Evolutionary conservation across 1,139 yeast species (phyloP), one percentile per base, ranked within the genome.

Genomic region (Tardiomyces digboiensis): DNA sequence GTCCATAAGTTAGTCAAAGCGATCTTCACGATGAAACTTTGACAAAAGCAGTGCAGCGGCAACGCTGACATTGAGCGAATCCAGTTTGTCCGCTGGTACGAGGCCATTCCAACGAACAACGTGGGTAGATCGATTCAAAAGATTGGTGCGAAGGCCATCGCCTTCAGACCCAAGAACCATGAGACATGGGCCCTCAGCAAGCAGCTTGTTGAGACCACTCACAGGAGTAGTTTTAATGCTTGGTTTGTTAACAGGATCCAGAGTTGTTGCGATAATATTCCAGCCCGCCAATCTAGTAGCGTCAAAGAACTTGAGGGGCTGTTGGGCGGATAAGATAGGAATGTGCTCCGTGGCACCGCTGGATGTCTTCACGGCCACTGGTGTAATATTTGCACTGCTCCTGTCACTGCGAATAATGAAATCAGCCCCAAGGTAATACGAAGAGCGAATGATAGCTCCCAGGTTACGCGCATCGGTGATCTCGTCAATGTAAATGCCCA

Each of bases 381-480:
- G 87, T 0, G 87, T 78, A 49, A 88, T 61, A 21, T 80, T 74
- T 1, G 96, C 87, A 52, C 86, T 76, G 57, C 85, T 82, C 49
- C 74, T 76, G 39, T 75, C 77, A 2, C 95, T 83, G 42, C 83
- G 66, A 2, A 84, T 76, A 13, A 88, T 67, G 54, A 86, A 84
- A 61, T 88, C 96, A 1, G 75, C 95, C 2, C 97, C 97, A 38
- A 88, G 69, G 61, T 74, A 88, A 62, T 79, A 84, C 0, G 95
- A 93, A 1, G 89, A 76, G 57, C 97, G 70, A 26, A 87, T 64
- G 41, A 89, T 79, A 29, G 94, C 94, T 2, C 97, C 97, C 54
- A 86, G 70, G 58, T 89, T 89, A 59, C 86, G 95, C 0, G 97
- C 94, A 59, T 89, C 97, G 4, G 88, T 80, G 43, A 89, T 73